These are phyloP conservation scores for Sporothrix humicola DNA, from an alignment of 2,329 filamentous ascomycete genomes.

Conservation along the genomic window DNA sequence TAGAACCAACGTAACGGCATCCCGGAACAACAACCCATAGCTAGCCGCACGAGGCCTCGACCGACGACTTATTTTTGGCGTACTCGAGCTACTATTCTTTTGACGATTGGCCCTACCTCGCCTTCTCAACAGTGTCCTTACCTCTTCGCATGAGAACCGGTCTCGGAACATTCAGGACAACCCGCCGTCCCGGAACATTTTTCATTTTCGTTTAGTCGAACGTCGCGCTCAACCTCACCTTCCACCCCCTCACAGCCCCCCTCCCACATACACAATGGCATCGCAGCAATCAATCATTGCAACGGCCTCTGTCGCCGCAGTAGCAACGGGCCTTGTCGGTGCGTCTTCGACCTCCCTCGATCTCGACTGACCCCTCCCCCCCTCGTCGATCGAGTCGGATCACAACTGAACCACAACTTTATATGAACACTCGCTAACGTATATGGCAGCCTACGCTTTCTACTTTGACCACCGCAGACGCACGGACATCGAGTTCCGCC, in stretches of 20 bases:
- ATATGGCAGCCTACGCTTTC: slow-evolving; percentile 62
- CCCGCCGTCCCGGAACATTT: slow-evolving; percentile 8
- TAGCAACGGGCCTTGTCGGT: slow-evolving; percentile 66
- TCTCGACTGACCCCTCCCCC: neutral
- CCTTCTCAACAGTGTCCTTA: neutral
- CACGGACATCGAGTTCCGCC: slow-evolving; percentile 68
- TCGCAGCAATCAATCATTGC: slow-evolving; percentile 64
- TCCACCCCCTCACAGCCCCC: too few relatives aligned
- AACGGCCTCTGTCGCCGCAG: slow-evolving; percentile 66
- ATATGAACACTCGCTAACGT: neutral
- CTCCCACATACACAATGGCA: slow-evolving; percentile 34
- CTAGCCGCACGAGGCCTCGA: slow-evolving; percentile 27
- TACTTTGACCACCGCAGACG: slow-evolving; percentile 74
- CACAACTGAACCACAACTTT: too few relatives aligned
- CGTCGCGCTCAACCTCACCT: neutral
- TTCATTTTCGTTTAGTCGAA: slow-evolving; percentile 12
- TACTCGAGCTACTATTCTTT: neutral
- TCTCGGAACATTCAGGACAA: slow-evolving; percentile 21
- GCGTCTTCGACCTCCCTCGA: slow-evolving; percentile 42
- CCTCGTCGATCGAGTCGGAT: neutral
- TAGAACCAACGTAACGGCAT: slow-evolving; percentile 25
- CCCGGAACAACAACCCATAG: slow-evolving; percentile 23
- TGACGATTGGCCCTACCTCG: neutral
- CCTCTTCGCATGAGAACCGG: neutral
- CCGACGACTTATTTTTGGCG: slow-evolving; percentile 16